Evolutionary conservation across 257 asterid genomes (phyloP), one percentile per base, ranked within the genome.

Genomic region (Lycium barbarum): DNA sequence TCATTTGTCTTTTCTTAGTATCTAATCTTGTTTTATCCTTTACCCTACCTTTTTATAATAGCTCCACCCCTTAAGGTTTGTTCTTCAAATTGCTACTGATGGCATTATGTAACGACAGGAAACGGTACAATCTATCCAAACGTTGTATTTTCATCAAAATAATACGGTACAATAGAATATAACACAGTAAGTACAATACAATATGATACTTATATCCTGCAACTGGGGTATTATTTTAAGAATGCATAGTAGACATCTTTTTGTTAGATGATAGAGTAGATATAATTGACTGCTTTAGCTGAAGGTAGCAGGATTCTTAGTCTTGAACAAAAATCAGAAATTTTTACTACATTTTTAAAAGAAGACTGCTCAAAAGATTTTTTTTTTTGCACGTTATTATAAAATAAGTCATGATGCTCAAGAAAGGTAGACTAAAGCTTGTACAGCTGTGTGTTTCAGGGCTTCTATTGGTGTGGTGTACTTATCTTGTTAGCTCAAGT

Each of bases 401-500:
- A 71, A 43, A 10, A 71, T 72, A 72, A 72, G 59, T 45, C 58
- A 72, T 72, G 59, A 72, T 45, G 38, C 80, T 43, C 18, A 43
- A 72, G 80, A 72, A 72, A 45, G 78, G 78, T 38, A 38, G 38
- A 45, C n/a, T 72, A 26, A n/a, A 72, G 58, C 80, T 72, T 72
- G 59, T 45, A 45, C 11, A n/a, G 45, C 80, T 45, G 0, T 72
- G 36, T 71, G 38, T 72, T 72, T 45, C 38, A 10, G 35, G 40
- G 58, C 58, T 72, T 72, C 80, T 72, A n/a, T 45, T n/a, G 59
- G 80, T 72, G 59, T 72, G 57, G 58, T 72, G 80, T 45, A 45
- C 38, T 72, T 72, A 72, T 72, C 80, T 72, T 72, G 80, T 45
- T 72, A 72, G 38, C 36, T 71, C 80, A n/a, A 45, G 59, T 47